Percentiles rank a stretch among this genome's conserved stretches.
phyloP scores from a whole-genome alignment of 2,329 filamentous ascomycete species.

The Cyanodermella asteris region DNA sequence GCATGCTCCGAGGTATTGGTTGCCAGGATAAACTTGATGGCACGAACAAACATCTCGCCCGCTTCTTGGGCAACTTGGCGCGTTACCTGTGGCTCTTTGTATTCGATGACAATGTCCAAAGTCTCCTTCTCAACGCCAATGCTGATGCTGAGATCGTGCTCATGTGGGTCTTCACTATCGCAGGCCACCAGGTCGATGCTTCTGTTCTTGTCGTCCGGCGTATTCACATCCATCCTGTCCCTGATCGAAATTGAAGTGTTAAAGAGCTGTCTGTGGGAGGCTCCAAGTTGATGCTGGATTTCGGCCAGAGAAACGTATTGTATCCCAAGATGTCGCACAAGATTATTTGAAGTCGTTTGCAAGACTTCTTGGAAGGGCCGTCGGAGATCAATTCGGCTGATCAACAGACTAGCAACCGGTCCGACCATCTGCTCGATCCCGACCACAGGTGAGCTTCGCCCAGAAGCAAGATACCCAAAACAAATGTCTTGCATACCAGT shows the following conservation, averaged over 20 bases:
- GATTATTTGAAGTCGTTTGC: constrained; percentile 3
- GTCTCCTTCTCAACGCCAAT: too few relatives aligned
- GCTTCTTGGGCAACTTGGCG: too few relatives aligned
- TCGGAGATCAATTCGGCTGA: constrained; percentile 11
- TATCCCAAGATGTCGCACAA: constrained; percentile 3
- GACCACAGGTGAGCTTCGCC: constrained; percentile 28
- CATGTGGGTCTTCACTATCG: too few relatives aligned
- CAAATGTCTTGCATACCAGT: constrained; percentile 26
- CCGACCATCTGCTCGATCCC: constrained; percentile 28
- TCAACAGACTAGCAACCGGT: constrained; percentile 10
- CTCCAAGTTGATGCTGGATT: constrained; percentile 15
- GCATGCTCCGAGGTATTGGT: too few relatives aligned
- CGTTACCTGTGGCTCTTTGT: too few relatives aligned
- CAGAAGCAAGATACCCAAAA: constrained; percentile 32
- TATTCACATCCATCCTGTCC: too few relatives aligned
- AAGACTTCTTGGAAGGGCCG: constrained; percentile 3
- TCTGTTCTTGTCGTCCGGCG: too few relatives aligned
- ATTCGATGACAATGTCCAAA: too few relatives aligned
- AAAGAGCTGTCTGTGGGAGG: constrained; percentile 13
- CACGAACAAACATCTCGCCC: too few relatives aligned
- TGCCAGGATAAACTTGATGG: too few relatives aligned
- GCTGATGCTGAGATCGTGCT: too few relatives aligned
- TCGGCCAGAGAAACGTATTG: constrained; percentile 11
- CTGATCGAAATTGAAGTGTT: constrained; percentile 11
- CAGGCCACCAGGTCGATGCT: too few relatives aligned